Conservation (phyloP, 768 basidiomycete genomes). For the Serendipita sp. region DNA sequence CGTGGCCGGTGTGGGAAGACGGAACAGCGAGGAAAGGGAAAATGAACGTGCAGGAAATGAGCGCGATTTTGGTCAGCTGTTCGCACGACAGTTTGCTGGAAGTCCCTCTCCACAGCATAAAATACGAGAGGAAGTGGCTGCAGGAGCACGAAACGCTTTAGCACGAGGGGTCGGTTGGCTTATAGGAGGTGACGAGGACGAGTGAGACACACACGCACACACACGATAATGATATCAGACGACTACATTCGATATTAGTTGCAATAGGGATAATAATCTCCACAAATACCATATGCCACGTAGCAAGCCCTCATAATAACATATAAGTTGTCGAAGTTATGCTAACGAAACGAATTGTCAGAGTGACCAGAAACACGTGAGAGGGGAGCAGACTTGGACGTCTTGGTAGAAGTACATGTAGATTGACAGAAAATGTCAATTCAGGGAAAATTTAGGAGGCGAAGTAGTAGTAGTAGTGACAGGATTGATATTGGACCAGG, state of each 20-base stretch:
- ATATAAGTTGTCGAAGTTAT: no score
- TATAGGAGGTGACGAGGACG: slow-evolving; percentile 53
- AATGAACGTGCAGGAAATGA: slow-evolving; percentile 16
- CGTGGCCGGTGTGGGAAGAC: slow-evolving; percentile 17
- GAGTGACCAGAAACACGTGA: no score
- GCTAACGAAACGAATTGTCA: no score
- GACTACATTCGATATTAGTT: no score
- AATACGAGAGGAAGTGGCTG: slow-evolving; percentile 36
- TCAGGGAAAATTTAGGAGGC: slow-evolving; percentile 28
- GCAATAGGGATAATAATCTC: no score
- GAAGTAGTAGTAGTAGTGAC: slow-evolving; percentile 31
- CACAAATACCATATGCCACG: no score
- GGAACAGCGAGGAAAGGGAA: slow-evolving; percentile 27
- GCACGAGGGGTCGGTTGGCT: slow-evolving; percentile 94
- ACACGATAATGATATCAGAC: no score
- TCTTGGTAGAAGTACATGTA: not conserved
- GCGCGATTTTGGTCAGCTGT: slow-evolving; percentile 24
- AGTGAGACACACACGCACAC: not conserved
- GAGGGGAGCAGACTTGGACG: no score
- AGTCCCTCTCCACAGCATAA: not conserved
- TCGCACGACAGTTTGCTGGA: slow-evolving; percentile 19
- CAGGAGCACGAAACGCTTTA: slow-evolving; percentile 62
- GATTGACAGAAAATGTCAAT: slow-evolving; percentile 35
- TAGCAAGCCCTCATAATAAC: no score
- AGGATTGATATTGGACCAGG: slow-evolving; percentile 31